These are phyloP conservation scores for Pythium plurisporium DNA, from an alignment of 352 stramenopile species.

Conservation along the genomic window DNA sequence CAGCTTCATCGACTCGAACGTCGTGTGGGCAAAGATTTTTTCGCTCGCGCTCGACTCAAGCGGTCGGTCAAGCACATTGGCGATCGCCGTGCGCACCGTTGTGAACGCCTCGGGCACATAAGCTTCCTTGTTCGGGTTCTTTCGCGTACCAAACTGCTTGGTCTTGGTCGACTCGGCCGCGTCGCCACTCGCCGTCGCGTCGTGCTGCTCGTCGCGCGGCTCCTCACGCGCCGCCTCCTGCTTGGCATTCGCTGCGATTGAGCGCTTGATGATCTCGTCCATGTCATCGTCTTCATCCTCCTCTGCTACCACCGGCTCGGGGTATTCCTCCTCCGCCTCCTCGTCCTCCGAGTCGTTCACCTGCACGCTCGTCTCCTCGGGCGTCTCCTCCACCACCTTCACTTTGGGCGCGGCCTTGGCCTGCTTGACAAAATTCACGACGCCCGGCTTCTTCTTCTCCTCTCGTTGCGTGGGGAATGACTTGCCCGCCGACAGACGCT, in stretches of 20 bases:
- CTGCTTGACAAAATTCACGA: slow-evolving; percentile 10
- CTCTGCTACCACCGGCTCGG: not conserved
- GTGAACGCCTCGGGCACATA: slow-evolving; percentile 65
- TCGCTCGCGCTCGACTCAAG: slow-evolving; percentile 69
- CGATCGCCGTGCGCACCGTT: slow-evolving; percentile 44
- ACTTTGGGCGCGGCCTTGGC: not conserved
- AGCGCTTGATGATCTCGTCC: slow-evolving; percentile 17
- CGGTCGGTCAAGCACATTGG: slow-evolving; percentile 66
- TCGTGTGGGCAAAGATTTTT: slow-evolving; percentile 74
- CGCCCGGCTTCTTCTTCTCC: slow-evolving; percentile 15
- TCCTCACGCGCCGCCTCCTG: slow-evolving; percentile 6
- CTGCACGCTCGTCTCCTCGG: slow-evolving; percentile 15
- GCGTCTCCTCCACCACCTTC: slow-evolving; percentile 5
- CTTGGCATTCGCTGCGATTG: slow-evolving; percentile 14
- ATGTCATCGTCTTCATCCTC: slow-evolving; percentile 25
- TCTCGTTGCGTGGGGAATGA: not conserved
- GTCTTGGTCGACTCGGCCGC: slow-evolving; percentile 14
- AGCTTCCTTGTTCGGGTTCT: slow-evolving; percentile 78
- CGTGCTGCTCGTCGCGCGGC: not conserved
- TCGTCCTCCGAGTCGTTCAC: slow-evolving; percentile 17
- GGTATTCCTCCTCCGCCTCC: slow-evolving; percentile 11
- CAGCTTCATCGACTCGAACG: slow-evolving; percentile 73
- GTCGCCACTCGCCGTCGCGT: not conserved
- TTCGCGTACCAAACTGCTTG: slow-evolving; percentile 62
- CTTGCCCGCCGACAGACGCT: not conserved